Evolutionary conservation across 2,329 filamentous ascomycete species (phyloP).

Genomic region (Ceratocystis destructans): DNA sequence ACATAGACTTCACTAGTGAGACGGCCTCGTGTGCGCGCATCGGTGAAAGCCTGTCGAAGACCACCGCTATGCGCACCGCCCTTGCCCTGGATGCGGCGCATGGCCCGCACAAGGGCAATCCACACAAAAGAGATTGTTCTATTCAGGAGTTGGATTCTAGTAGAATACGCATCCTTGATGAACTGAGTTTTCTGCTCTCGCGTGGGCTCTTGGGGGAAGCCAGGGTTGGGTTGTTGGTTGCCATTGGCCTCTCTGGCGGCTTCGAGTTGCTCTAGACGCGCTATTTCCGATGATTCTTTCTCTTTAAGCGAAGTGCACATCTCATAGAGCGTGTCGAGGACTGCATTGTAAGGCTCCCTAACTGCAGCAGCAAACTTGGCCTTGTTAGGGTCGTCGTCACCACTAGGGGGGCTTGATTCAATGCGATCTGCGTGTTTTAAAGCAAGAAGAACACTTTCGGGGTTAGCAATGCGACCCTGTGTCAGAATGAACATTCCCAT

Average conservation of each 20-base stretch:
- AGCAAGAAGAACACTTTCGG: constrained; percentile 80
- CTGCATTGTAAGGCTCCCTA: constrained; percentile 67
- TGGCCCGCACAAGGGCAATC: constrained; percentile 87
- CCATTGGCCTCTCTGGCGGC: constrained; percentile 23
- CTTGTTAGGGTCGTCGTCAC: constrained; percentile 62
- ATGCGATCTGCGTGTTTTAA: constrained; percentile 82
- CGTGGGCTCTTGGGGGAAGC: constrained; percentile 24
- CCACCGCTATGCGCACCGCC: constrained; percentile 54
- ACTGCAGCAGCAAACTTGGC: constrained; percentile 65
- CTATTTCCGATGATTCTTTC: constrained; percentile 44
- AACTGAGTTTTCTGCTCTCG: constrained; percentile 49
- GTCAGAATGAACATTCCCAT: constrained; percentile 62
- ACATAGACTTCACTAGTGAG: constrained; percentile 93
- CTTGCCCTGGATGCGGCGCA: constrained; percentile 86
- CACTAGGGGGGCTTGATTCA: constrained; percentile 61
- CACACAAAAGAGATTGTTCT: constrained; percentile 83
- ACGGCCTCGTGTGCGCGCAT: constrained; percentile 74
- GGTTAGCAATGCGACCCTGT: constrained; percentile 76
- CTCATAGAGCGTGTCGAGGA: constrained; percentile 78
- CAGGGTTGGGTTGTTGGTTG: constrained; percentile 24
- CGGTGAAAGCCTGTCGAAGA: constrained; percentile 74
- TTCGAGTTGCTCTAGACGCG: constrained; percentile 43
- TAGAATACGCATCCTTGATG: constrained; percentile 52
- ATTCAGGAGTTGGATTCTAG: constrained; percentile 62
- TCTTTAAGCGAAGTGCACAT: constrained; percentile 61